Conservation (phyloP, 257 asterid species). For the Knoxia roxburghii region DNA sequence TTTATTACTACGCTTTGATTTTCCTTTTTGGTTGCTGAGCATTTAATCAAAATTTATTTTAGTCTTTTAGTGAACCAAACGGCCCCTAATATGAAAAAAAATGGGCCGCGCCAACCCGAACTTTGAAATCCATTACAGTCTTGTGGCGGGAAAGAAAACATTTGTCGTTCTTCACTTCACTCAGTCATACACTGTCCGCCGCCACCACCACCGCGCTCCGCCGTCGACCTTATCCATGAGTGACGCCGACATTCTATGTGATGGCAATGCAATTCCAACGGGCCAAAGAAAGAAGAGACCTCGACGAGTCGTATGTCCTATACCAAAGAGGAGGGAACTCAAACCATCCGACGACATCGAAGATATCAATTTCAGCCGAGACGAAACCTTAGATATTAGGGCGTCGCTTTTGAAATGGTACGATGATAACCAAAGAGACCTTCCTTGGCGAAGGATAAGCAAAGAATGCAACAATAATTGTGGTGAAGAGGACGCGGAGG, state of each 20-base stretch:
- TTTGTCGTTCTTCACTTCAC: background rate
- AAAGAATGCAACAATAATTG: conserved; percentile 16
- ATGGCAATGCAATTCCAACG: background rate
- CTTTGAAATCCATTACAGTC: conserved; percentile 33
- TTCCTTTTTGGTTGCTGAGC: too few species aligned
- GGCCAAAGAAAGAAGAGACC: conserved; percentile 27
- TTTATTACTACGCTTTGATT: too few species aligned
- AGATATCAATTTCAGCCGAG: conserved; percentile 50
- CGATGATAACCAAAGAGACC: conserved; percentile 64
- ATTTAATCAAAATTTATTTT: too few species aligned
- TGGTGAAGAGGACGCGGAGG: conserved; percentile 16
- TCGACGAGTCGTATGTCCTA: conserved; percentile 11
- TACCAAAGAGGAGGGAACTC: conserved; percentile 14
- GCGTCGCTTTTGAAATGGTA: conserved; percentile 75
- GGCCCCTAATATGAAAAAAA: too few species aligned
- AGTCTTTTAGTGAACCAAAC: too few species aligned
- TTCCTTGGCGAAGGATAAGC: conserved; percentile 89
- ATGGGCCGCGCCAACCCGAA: conserved; percentile 10
- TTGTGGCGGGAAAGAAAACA: conserved; percentile 48
- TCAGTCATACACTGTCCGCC: conserved; percentile 11
- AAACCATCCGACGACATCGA: conserved; percentile 51
- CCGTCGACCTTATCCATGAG: conserved; percentile 27
- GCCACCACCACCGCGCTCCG: conserved; percentile 15
- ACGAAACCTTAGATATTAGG: conserved; percentile 57
- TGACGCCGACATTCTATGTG: conserved; percentile 8